Evolutionary conservation across 108 stramenopile species (phyloP), one percentile per base, ranked within the genome.

Genomic region (Skeletonema costatum): DNA sequence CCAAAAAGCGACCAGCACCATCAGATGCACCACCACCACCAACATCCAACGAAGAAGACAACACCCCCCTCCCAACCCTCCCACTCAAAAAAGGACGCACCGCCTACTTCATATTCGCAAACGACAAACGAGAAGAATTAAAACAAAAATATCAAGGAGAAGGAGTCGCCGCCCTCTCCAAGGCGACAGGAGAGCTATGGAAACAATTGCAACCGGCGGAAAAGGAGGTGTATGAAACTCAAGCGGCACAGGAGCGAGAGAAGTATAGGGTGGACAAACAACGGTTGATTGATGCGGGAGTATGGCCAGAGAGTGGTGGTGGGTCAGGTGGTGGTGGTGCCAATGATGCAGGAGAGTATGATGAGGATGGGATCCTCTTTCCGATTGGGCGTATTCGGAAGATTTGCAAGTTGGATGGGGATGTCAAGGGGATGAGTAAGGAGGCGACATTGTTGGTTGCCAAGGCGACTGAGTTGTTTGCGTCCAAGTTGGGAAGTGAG

Each of bases 391-490:
- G 94, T 11, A 86, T 96, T 62, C 90, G 92, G n/a, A 95, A 92
- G 68, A 95, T 96, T 60, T 86, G 90, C 75, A 93, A 92, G 76
- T 71, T 96, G 32, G 97, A 97, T 85, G 88, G 91, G 0, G 95
- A 97, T 53, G 92, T 96, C 16, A 82, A 82, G 25, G 85, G 86
- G 1, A 70, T 97, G 10, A 86, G 87, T 73, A 96, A 95, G 65
- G 95, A 96, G 87, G 92, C 92, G 8, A 60, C 89, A 32, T 38
- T 87, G 72, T 73, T 96, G 14, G 81, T 97, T 13, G 83, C 92
- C 60, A 92, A 94, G 67, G 90, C 93, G 4, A 83, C 95, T 0
- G 95, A 97, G 84, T 64, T 95, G 12, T 87, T 87, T 73, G 73
- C 83, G 10, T 64, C 53, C 39, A 84, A 92, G 46, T 63, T 94